Evolutionary conservation across 202 grass and related monocot species (phyloP).

Genomic region (Schoenoplectus triqueter): DNA sequence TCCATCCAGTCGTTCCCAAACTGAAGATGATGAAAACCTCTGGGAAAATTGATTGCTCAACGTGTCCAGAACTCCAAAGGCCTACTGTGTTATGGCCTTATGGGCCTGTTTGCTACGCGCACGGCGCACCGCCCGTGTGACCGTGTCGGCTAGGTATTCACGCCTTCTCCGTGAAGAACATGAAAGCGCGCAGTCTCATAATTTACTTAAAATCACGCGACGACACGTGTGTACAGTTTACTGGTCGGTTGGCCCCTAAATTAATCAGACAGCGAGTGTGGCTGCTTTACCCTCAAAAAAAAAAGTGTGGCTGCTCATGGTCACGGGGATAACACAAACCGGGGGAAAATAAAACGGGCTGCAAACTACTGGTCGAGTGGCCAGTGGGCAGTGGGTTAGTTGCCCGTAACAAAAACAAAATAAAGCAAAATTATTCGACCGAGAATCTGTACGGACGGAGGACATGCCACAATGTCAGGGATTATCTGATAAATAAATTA

Average conservation of each 20-base stretch:
- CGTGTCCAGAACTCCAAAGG: background rate
- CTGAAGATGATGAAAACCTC: background rate
- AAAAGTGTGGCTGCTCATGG: background rate
- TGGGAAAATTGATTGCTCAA: background rate
- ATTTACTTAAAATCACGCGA: background rate
- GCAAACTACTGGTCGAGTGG: background rate
- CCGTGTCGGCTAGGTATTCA: conserved; percentile 9
- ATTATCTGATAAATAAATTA: background rate
- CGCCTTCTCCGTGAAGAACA: conserved; percentile 3
- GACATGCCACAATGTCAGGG: background rate
- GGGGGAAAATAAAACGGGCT: background rate
- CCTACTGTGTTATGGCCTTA: background rate
- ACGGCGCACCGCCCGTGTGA: background rate
- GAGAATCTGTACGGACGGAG: conserved; percentile 18
- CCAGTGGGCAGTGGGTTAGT: background rate
- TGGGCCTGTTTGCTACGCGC: conserved; percentile 2
- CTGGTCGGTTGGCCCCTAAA: too few relatives aligned
- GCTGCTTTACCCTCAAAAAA: background rate
- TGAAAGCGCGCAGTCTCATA: background rate
- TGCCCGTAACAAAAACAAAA: conserved; percentile 16
- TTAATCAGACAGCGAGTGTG: too few relatives aligned
- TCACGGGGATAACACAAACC: background rate
- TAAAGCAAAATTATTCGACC: background rate
- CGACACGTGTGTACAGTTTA: too few relatives aligned
- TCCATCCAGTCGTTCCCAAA: background rate